Conservation (phyloP, 179 eudicot genomes). For the Nepenthes alata region DNA sequence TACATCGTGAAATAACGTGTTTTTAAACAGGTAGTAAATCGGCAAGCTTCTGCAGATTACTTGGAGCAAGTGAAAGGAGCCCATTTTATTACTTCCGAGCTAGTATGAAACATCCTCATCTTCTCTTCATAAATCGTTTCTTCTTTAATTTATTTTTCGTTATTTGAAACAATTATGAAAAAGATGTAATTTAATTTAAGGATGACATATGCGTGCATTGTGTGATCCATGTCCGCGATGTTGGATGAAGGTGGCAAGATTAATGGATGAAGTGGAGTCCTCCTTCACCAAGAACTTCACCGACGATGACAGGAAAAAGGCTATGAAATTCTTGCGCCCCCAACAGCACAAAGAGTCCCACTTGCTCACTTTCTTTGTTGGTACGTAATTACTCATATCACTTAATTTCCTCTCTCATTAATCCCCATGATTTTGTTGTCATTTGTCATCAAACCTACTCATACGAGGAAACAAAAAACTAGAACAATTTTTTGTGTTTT, state of each 20-base stretch:
- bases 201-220: no score
- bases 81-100: constrained; percentile 72
- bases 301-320: constrained; percentile 79
- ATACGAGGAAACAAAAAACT: no score
- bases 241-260: constrained; percentile 59
- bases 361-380: constrained; percentile 86
- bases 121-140: neutral
- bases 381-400: constrained; percentile 21
- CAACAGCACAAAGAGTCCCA: constrained; percentile 80
- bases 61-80: constrained; percentile 63
- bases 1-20: no score
- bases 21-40: constrained; percentile 50
- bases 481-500: no score
- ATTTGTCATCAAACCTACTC: no score
- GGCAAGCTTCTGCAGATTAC: constrained; percentile 54
- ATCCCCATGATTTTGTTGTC: neutral
- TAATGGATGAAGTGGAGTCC: constrained; percentile 96
- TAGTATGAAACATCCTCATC: constrained; percentile 30
- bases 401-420: neutral
- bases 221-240: constrained; percentile 15
- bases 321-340: constrained; percentile 88
- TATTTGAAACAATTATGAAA: no score
- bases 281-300: constrained; percentile 91
- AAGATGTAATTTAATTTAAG: no score
- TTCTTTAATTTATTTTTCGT: no score